These are phyloP conservation scores for Brassica hybrid DNA, from an alignment of 441 rosid species.

Conservation along the genomic window DNA sequence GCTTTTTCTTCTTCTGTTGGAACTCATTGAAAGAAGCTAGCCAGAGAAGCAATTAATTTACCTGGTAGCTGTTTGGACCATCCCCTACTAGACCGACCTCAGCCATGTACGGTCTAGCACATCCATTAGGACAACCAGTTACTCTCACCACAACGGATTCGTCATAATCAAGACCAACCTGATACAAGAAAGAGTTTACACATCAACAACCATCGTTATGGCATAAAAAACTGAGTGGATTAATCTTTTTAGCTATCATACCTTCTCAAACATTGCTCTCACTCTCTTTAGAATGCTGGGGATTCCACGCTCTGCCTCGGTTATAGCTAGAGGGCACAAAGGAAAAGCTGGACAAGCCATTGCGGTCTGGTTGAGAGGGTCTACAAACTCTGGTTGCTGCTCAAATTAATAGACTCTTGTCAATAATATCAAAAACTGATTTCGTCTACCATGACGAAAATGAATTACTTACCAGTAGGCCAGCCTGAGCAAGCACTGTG, in stretches of 20 bases:
- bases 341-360: constrained; percentile 98
- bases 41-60: constrained; percentile 29
- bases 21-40: neutral
- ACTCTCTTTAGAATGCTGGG: constrained; percentile 84
- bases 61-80: constrained; percentile 98
- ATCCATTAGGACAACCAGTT: constrained; percentile 96
- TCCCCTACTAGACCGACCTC: constrained; percentile 96
- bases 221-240: neutral
- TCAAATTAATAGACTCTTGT: constrained; percentile 29
- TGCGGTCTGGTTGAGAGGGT: constrained; percentile 87
- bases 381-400: constrained; percentile 84
- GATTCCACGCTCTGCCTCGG: constrained; percentile 95
- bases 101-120: constrained; percentile 98
- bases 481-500: constrained; percentile 84
- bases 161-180: constrained; percentile 85
- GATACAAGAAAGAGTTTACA: constrained; percentile 26
- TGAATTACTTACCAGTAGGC: constrained; percentile 69
- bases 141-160: constrained; percentile 86
- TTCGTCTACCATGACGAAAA: neutral
- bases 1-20: neutral
- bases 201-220: constrained; percentile 19
- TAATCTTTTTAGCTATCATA: constrained; percentile 24
- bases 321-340: constrained; percentile 90
- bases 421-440: neutral
- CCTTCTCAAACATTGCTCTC: constrained; percentile 92